Conservation (phyloP, 495 filamentous ascomycete species). For the Talaromyces ruber region DNA sequence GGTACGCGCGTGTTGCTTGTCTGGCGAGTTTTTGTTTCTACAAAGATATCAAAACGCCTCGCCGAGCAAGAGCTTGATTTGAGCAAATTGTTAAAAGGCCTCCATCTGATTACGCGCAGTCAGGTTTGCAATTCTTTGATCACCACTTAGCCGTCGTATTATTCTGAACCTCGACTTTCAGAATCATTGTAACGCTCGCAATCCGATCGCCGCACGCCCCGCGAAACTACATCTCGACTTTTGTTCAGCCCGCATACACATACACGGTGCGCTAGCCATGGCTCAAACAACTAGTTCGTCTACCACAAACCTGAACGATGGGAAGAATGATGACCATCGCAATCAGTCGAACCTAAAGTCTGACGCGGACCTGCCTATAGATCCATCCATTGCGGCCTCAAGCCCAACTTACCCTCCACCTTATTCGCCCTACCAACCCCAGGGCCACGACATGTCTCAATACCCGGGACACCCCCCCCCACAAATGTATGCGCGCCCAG, state of each 20-base stretch:
- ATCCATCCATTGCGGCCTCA: slow-evolving; percentile 90
- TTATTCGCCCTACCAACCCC: slow-evolving; percentile 80
- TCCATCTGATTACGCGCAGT: slow-evolving; percentile 90
- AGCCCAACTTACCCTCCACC: slow-evolving; percentile 83
- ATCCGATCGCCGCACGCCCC: slow-evolving; percentile 60
- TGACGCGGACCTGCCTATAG: slow-evolving; percentile 97
- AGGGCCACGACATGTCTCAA: slow-evolving; percentile 72
- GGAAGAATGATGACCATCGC: slow-evolving; percentile 57
- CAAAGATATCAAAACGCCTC: slow-evolving; percentile 7
- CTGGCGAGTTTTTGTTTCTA: slow-evolving; percentile 3
- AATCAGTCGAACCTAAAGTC: slow-evolving; percentile 66
- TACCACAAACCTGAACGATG: slow-evolving; percentile 61
- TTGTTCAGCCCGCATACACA: slow-evolving; percentile 59
- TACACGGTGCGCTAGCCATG: slow-evolving; percentile 78
- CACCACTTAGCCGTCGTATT: slow-evolving; percentile 22
- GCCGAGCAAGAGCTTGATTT: slow-evolving; percentile 14
- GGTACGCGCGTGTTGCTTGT: slow-evolving; percentile 15
- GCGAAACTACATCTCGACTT: slow-evolving; percentile 59
- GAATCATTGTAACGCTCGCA: background rate
- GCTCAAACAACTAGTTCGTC: slow-evolving; percentile 97
- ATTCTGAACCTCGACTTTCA: slow-evolving; percentile 6
- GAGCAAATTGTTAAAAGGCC: slow-evolving; percentile 73
- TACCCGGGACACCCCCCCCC: slow-evolving; percentile 49
- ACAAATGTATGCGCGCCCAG: slow-evolving; percentile 69
- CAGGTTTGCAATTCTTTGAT: slow-evolving; percentile 81